phyloP scores from a whole-genome alignment of 768 basidiomycete species.

The Rhizopogon rudus region DNA sequence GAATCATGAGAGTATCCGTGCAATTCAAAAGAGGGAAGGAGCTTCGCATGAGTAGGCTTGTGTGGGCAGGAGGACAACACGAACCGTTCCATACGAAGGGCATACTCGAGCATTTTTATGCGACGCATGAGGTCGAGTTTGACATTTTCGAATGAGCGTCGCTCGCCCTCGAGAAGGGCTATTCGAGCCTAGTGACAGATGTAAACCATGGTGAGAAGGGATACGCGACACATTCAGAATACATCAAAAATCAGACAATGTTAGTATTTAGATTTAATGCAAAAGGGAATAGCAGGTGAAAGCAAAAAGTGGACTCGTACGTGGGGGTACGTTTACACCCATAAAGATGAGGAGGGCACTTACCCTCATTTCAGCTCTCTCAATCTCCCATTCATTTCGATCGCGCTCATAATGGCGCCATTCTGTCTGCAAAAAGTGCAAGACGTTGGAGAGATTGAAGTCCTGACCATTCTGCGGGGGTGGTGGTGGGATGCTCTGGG shows the following conservation, averaged over 20 bases:
- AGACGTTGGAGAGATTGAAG: constrained; percentile 87
- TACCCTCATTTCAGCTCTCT: constrained; percentile 98
- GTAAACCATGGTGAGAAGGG: constrained; percentile 6
- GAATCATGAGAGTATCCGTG: constrained; percentile 24
- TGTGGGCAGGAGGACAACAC: constrained; percentile 22
- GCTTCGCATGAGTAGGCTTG: not conserved
- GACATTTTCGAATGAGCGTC: constrained; percentile 94
- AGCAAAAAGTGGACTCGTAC: not conserved
- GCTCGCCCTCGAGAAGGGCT: constrained; percentile 94
- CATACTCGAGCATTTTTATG: constrained; percentile 99
- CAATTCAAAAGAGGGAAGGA: constrained; percentile 1
- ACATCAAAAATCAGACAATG: constrained; percentile 7
- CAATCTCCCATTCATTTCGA: constrained; percentile 99
- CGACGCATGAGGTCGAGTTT: constrained; percentile 93
- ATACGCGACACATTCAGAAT: constrained; percentile 27
- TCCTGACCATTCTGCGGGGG: constrained; percentile 87
- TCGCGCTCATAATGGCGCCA: constrained; percentile 98
- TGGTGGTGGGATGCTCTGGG: constrained; percentile 60
- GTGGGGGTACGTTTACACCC: not conserved
- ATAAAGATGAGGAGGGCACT: constrained; percentile 26
- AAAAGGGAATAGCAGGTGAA: not conserved
- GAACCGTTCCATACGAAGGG: constrained; percentile 92
- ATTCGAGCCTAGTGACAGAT: constrained; percentile 72
- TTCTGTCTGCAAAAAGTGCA: constrained; percentile 98
- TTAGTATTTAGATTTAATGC: not conserved